These are phyloP conservation scores for Lagerstroemia speciosa DNA, from an alignment of 345 rosid genomes.

Conservation along the genomic window DNA sequence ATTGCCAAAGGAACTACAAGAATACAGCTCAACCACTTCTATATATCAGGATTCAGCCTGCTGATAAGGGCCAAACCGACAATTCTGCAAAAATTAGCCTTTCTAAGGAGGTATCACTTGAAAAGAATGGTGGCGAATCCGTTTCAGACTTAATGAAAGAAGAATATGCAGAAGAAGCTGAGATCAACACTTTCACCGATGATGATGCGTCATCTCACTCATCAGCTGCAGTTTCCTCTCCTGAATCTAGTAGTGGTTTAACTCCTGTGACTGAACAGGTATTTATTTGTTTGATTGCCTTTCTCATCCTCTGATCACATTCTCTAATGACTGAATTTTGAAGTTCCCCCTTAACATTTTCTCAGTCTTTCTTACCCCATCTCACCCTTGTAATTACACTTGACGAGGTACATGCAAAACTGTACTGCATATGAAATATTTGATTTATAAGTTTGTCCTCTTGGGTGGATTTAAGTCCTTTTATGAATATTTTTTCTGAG, in stretches of 20 bases:
- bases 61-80: slow-evolving; percentile 26
- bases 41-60: slow-evolving; percentile 48
- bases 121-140: slow-evolving; percentile 49
- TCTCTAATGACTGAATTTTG: not conserved
- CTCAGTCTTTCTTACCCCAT: not conserved
- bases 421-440: no score
- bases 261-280: slow-evolving; percentile 48
- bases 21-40: slow-evolving; percentile 69
- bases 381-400: not conserved
- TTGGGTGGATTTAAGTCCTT: not conserved
- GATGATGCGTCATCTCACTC: slow-evolving; percentile 80
- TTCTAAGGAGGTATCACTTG: slow-evolving; percentile 28
- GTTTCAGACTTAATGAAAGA: slow-evolving; percentile 70
- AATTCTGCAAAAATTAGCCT: slow-evolving; percentile 33
- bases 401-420: not conserved
- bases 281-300: not conserved
- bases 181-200: slow-evolving; percentile 37
- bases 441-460: not conserved
- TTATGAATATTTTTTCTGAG: not conserved
- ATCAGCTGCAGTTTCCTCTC: slow-evolving; percentile 46
- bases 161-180: slow-evolving; percentile 74
- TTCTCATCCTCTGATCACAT: not conserved
- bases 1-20: slow-evolving; percentile 61
- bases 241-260: slow-evolving; percentile 37
- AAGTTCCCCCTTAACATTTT: not conserved